Percentiles rank a stretch among this genome's conserved stretches.
These are phyloP conservation scores for Neolentinus lepideus DNA, from an alignment of 1,284 basidiomycete species.

Conservation along the genomic window DNA sequence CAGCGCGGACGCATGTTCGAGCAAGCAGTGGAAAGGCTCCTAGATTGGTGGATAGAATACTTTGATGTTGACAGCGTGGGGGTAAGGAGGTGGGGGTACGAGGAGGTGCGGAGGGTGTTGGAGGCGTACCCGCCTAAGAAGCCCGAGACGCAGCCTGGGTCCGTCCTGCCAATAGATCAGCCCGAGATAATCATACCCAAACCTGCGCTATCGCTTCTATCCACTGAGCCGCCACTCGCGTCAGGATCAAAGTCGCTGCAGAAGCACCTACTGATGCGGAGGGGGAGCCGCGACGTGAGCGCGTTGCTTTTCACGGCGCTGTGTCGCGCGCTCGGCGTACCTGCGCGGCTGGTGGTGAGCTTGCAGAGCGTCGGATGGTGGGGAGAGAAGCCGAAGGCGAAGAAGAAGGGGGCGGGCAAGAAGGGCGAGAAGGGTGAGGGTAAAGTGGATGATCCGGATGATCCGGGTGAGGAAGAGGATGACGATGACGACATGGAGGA, in stretches of 20 bases:
- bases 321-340: constrained; percentile 83
- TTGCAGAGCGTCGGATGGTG: constrained; percentile 90
- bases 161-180: not conserved
- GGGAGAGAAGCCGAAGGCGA: constrained; percentile 46
- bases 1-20: constrained; percentile 85
- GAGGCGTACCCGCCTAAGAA: constrained; percentile 19
- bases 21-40: constrained; percentile 64
- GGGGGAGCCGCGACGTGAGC: constrained; percentile 82
- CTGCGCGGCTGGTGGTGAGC: constrained; percentile 84
- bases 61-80: constrained; percentile 60
- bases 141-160: not conserved
- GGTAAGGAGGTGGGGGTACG: constrained; percentile 68
- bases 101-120: constrained; percentile 51
- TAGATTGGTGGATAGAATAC: constrained; percentile 80
- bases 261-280: constrained; percentile 79
- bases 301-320: constrained; percentile 90
- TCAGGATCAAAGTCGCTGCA: constrained; percentile 68
- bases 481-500: constrained; percentile 35
- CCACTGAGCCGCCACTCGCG: constrained; percentile 27
- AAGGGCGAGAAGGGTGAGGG: constrained; percentile 10
- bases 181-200: constrained; percentile 37
- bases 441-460: constrained; percentile 26
- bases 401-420: constrained; percentile 31
- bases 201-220: constrained; percentile 62
- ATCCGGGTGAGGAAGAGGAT: constrained; percentile 20